phyloP scores from a whole-genome alignment of 495 filamentous ascomycete species.

The Aspergillus bridgeri region DNA sequence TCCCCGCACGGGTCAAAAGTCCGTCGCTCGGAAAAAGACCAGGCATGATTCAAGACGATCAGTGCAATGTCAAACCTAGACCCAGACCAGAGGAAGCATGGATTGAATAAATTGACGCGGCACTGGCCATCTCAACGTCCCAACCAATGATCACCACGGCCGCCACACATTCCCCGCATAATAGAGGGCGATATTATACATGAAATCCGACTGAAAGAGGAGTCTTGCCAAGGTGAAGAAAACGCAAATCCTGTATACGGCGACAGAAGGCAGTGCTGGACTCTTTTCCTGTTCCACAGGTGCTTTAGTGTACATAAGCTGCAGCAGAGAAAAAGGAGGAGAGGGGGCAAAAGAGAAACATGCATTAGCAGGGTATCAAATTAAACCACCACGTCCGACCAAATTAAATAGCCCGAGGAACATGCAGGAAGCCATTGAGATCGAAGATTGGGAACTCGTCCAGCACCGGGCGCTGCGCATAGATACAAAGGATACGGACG shows the following conservation, averaged over 20 bases:
- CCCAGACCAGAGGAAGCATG: background rate
- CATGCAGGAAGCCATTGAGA: background rate
- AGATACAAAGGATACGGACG: background rate
- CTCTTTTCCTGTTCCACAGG: background rate
- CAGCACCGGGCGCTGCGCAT: background rate
- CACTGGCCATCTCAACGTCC: background rate
- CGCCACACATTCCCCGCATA: background rate
- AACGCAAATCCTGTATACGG: background rate
- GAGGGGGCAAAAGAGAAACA: background rate
- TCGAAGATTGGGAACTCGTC: background rate
- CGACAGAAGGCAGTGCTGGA: background rate
- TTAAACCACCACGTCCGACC: background rate
- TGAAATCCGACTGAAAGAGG: background rate
- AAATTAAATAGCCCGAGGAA: background rate
- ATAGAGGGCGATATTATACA: background rate
- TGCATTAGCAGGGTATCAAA: background rate
- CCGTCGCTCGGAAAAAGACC: background rate
- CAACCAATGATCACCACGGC: background rate
- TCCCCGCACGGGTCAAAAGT: background rate
- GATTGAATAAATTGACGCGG: background rate
- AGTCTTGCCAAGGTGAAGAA: background rate
- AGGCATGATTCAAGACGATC: background rate
- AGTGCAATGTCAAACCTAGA: background rate
- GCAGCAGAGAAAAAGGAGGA: background rate
- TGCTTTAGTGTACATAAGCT: background rate